Conservation (phyloP, 1,284 basidiomycete species). For the Entoloma clypeatum region DNA sequence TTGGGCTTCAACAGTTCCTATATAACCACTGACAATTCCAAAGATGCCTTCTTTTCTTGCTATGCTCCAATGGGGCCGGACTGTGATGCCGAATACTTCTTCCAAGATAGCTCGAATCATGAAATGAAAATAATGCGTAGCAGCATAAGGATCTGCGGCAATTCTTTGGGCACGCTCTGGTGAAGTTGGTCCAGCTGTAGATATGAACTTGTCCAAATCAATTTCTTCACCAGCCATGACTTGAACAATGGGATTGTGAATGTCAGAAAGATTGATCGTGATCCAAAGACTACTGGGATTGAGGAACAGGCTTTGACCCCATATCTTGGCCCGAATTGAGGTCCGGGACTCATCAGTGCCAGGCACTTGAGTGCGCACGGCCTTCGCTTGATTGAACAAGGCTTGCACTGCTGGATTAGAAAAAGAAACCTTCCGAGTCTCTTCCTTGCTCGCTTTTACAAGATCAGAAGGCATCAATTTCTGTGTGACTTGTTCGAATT, state of each 20-base stretch:
- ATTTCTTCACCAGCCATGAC: slow-evolving; percentile 37
- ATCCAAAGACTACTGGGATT: slow-evolving; percentile 4
- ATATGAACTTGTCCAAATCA: slow-evolving; percentile 31
- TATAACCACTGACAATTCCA: slow-evolving; percentile 15
- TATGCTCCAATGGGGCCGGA: not conserved
- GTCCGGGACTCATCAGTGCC: slow-evolving; percentile 10
- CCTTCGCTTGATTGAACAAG: slow-evolving; percentile 1
- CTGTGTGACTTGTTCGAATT: not conserved
- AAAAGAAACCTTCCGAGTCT: not conserved
- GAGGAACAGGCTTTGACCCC: slow-evolving; percentile 1
- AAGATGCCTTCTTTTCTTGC: not conserved
- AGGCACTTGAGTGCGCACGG: slow-evolving; percentile 1
- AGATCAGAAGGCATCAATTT: slow-evolving; percentile 5
- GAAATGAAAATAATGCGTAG: slow-evolving; percentile 34
- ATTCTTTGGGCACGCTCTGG: slow-evolving; percentile 28
- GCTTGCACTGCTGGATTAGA: slow-evolving; percentile 7
- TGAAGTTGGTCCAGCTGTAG: slow-evolving; percentile 24
- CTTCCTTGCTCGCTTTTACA: slow-evolving; percentile 7
- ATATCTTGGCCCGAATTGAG: slow-evolving; percentile 10
- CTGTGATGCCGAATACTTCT: slow-evolving; percentile 8
- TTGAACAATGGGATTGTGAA: slow-evolving; percentile 24
- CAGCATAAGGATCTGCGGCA: slow-evolving; percentile 35
- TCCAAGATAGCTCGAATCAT: slow-evolving; percentile 5
- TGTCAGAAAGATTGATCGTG: slow-evolving; percentile 6
- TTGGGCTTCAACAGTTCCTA: slow-evolving; percentile 27